Evolutionary conservation across 345 rosid species (phyloP), one percentile per base, ranked within the genome.

Genomic region (Iberis pinnata): DNA sequence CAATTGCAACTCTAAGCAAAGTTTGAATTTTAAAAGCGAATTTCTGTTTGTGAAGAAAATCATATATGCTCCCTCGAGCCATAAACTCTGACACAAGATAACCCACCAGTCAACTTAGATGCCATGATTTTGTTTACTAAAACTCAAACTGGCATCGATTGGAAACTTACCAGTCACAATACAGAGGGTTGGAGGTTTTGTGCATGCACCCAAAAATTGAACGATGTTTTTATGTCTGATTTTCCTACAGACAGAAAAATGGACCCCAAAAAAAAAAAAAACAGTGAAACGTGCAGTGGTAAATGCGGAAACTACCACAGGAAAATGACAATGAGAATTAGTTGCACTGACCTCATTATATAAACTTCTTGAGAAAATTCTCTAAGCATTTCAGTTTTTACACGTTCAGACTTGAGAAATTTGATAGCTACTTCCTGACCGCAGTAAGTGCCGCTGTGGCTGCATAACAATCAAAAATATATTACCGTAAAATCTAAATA

Each of bases 361-460:
- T 83, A 92, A 36, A 88, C 95, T 79, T 92, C 98, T 71, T 88
- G 98, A 46, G 90, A 77, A 61, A 92, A 92, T 65, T 88, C 97
- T 62, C 80, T 71, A 49, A 88, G 75, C 83, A 81, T 79, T 65
- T 86, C 90, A 7, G 78, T 58, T 22, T 77, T 81, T 44, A 83
- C 88, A 65, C 71, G 75, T 72, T 89, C 97, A 49, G 86, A 82
- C 77, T 92, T 88, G 41, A 92, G 80, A 49, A 88, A 65, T 72
- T 92, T 92, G 70, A 92, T 71, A 42, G 98, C 98, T 52, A 88
- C 97, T 61, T 92, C 98, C 64, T 92, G 98, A 78, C 95, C 81
- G 45, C 86, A 85, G 64, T 85, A 88, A 37, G 83, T 77, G 55
- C 98, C 97, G 75, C 56, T 76, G 68, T 75, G 88, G 62, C 97